Conservation (phyloP, 768 basidiomycete genomes). For the Rhizopogon vinicolor region DNA sequence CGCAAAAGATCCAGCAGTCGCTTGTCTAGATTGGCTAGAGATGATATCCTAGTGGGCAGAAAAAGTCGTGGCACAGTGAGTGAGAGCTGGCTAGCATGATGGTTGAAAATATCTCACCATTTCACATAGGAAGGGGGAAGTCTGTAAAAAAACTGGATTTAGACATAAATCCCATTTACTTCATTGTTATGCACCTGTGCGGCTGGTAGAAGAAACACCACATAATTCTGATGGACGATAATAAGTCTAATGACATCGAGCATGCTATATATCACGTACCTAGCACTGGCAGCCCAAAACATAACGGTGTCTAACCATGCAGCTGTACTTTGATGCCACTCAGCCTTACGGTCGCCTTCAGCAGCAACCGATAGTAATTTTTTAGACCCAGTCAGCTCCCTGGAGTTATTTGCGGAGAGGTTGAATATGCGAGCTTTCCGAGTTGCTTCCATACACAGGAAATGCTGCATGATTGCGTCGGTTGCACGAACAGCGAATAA, state of each 20-base stretch:
- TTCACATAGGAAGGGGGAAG: constrained; percentile 48
- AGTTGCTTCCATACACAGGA: constrained; percentile 32
- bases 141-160: constrained; percentile 17
- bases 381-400: neutral
- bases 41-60: constrained; percentile 46
- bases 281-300: constrained; percentile 76
- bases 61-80: neutral
- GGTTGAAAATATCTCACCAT: constrained; percentile 35
- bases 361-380: neutral
- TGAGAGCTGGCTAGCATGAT: neutral
- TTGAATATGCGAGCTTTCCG: neutral
- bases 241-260: neutral
- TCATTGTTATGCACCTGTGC: constrained; percentile 41
- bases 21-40: constrained; percentile 62
- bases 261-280: constrained; percentile 36
- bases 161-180: neutral
- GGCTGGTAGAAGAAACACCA: constrained; percentile 87
- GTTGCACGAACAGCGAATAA: constrained; percentile 66
- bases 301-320: constrained; percentile 60
- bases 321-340: constrained; percentile 30
- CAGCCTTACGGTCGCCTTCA: constrained; percentile 17
- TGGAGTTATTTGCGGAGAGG: neutral
- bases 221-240: constrained; percentile 59
- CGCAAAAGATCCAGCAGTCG: constrained; percentile 54
- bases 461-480: constrained; percentile 53